Evolutionary conservation across 1,284 basidiomycete genomes (phyloP).

Genomic region (Mycosarcoma mackinlayi): DNA sequence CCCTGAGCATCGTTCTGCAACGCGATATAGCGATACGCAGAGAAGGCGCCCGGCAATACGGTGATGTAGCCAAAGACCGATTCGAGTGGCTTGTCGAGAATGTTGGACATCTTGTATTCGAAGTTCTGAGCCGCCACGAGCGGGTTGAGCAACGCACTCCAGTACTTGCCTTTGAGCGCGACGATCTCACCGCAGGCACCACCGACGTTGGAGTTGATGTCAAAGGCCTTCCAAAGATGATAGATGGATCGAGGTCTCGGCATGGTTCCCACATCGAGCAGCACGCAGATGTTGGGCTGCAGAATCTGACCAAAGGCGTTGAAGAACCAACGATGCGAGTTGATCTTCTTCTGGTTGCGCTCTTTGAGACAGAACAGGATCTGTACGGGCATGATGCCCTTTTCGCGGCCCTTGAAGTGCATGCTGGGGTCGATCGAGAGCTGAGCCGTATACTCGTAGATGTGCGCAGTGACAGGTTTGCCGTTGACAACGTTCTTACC

Average conservation of each 20-base stretch:
- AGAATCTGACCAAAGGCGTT: constrained; percentile 69
- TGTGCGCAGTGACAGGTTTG: constrained; percentile 86
- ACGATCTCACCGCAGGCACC: constrained; percentile 98
- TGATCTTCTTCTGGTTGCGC: constrained; percentile 74
- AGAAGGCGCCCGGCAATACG: constrained; percentile 91
- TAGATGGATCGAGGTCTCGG: constrained; percentile 78
- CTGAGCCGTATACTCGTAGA: constrained; percentile 80
- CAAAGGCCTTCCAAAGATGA: constrained; percentile 96
- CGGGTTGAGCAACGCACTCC: constrained; percentile 74
- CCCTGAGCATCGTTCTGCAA: constrained; percentile 85
- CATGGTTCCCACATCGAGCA: constrained; percentile 93
- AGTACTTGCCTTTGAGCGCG: constrained; percentile 84
- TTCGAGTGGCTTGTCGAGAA: constrained; percentile 74
- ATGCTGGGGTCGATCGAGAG: constrained; percentile 81
- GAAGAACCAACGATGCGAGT: constrained; percentile 78
- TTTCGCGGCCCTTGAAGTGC: constrained; percentile 84
- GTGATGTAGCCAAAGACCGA: constrained; percentile 87
- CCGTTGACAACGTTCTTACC: constrained; percentile 89
- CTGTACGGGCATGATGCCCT: constrained; percentile 82
- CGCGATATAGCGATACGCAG: constrained; percentile 82
- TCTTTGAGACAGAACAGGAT: constrained; percentile 79
- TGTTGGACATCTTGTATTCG: constrained; percentile 67
- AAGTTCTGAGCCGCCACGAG: constrained; percentile 73
- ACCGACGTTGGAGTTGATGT: constrained; percentile 93
- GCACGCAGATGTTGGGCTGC: constrained; percentile 85